Conservation (phyloP, 768 basidiomycete species). For the Termitomyces sp. region DNA sequence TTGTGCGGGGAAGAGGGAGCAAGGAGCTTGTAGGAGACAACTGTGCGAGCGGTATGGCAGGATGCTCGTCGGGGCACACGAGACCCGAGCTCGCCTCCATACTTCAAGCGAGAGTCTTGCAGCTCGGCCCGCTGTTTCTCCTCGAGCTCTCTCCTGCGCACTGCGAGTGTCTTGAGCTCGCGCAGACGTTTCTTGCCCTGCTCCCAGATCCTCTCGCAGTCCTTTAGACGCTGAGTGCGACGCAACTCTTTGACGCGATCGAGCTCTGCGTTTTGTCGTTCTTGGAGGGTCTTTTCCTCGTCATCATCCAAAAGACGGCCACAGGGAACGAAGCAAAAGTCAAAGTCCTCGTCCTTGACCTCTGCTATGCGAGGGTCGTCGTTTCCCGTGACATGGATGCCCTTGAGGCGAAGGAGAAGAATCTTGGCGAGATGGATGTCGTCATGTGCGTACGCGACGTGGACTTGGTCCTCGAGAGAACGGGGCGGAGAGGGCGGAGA, state of each 20-base stretch:
- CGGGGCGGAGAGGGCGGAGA: conserved; percentile 39
- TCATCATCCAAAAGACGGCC: conserved; percentile 40
- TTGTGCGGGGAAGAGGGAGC: conserved; percentile 12
- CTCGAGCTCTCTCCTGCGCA: conserved; percentile 31
- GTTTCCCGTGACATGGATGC: conserved; percentile 56
- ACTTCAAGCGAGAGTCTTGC: conserved; percentile 13
- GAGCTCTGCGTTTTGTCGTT: conserved; percentile 26
- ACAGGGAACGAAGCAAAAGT: conserved; percentile 43
- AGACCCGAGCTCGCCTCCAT: background rate
- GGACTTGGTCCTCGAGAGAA: conserved; percentile 62
- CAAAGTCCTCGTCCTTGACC: conserved; percentile 53
- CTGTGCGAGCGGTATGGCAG: conserved; percentile 11
- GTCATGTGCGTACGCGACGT: conserved; percentile 64
- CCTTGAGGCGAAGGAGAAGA: conserved; percentile 59
- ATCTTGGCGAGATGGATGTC: conserved; percentile 65
- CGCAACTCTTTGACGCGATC: conserved; percentile 33
- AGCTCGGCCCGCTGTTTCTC: conserved; percentile 17
- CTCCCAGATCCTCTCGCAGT: conserved; percentile 48
- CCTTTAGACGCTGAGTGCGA: conserved; percentile 37
- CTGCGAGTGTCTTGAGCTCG: conserved; percentile 32
- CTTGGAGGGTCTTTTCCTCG: conserved; percentile 33
- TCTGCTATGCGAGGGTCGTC: conserved; percentile 61
- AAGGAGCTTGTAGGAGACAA: conserved; percentile 20
- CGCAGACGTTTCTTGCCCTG: conserved; percentile 41
- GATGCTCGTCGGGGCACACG: background rate